These are phyloP conservation scores for Fusarium abutilonis DNA, from an alignment of 2,329 filamentous ascomycete species.

Conservation along the genomic window DNA sequence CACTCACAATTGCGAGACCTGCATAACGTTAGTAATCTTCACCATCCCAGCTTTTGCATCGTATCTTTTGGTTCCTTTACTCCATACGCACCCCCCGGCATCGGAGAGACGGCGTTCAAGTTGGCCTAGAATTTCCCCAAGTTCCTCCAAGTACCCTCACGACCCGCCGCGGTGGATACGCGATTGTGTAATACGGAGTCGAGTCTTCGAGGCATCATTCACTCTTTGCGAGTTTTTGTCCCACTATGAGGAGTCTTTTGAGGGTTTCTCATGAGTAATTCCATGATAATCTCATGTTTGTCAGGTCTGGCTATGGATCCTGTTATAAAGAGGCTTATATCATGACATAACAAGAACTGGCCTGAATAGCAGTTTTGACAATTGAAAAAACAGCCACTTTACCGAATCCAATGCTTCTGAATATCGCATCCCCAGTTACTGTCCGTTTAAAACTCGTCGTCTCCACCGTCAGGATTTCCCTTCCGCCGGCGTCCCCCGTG, in stretches of 20 bases:
- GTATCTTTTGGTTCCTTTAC: slow-evolving; percentile 16
- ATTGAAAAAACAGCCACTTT: neutral
- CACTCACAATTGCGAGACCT: slow-evolving; percentile 22
- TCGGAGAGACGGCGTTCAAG: slow-evolving; percentile 30
- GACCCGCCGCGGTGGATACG: slow-evolving; percentile 36
- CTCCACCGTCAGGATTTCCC: slow-evolving; percentile 30
- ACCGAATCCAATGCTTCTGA: neutral
- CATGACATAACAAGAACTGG: slow-evolving; percentile 35
- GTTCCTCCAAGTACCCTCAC: slow-evolving; percentile 19
- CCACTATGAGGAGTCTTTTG: neutral
- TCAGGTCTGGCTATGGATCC: slow-evolving; percentile 27
- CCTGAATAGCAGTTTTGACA: neutral
- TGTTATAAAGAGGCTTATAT: slow-evolving; percentile 18
- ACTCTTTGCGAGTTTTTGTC: slow-evolving; percentile 3
- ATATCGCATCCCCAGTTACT: slow-evolving; percentile 6
- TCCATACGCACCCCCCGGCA: slow-evolving; percentile 28
- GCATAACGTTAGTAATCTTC: slow-evolving; percentile 17
- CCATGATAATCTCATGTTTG: slow-evolving; percentile 28
- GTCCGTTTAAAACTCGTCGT: slow-evolving; percentile 11
- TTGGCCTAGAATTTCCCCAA: slow-evolving; percentile 7
- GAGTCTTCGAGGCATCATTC: slow-evolving; percentile 4
- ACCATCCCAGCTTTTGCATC: slow-evolving; percentile 10
- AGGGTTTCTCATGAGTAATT: neutral
- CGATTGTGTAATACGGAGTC: slow-evolving; percentile 33
- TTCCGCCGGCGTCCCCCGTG: slow-evolving; percentile 29